Base-by-base conservation (phyloP, 139 green algal species). In the Chlamydomonas eustigma region DNA sequence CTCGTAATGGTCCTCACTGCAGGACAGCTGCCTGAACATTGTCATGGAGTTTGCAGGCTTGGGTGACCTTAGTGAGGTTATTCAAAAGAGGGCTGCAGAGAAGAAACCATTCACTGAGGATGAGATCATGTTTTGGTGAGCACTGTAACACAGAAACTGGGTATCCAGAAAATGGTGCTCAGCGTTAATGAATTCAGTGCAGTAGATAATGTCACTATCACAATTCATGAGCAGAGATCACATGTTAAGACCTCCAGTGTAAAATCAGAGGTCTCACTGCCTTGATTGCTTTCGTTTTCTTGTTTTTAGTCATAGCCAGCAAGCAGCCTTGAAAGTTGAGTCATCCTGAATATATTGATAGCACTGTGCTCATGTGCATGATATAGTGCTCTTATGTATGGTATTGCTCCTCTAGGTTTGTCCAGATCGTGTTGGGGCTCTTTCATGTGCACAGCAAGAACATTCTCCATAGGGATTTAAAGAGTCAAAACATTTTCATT, bases 391-490 rank as follows among this genome's bases (percentile, higher is more conserved):
- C 50, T n/a, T n/a, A n/a, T n/a, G n/a, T n/a, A n/a, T n/a, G n/a
- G n/a, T n/a, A n/a, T n/a, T n/a, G n/a, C n/a, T n/a, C n/a, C n/a
- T n/a, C 44, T 18, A 58, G 28, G 30, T 34, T 31, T 76, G 73
- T 36, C 39, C 51, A 64, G 32, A 69, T 74, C 79, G 44, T 80
- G 30, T 64, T 87, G 51, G 78, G 69, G 0, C 64, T 87, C 0
- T 63, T 80, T 33, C 75, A 91, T 71, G 76, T 91, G 36, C 86
- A 91, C 82, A 73, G 50, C 80, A 82, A 84, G 63, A 82, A 86
- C 71, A 81, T 91, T 18, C 75, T 93, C 37, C 89, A 93, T 75
- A 72, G 89, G 3, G 89, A 93, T 76, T 50, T 93, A 25, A 91
- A 91, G 79, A 76, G 74, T 1, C 74, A 84, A 64, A 89, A 89